These are phyloP conservation scores for Xylaria cubensis DNA, from an alignment of 495 filamentous ascomycete species.

Conservation along the genomic window DNA sequence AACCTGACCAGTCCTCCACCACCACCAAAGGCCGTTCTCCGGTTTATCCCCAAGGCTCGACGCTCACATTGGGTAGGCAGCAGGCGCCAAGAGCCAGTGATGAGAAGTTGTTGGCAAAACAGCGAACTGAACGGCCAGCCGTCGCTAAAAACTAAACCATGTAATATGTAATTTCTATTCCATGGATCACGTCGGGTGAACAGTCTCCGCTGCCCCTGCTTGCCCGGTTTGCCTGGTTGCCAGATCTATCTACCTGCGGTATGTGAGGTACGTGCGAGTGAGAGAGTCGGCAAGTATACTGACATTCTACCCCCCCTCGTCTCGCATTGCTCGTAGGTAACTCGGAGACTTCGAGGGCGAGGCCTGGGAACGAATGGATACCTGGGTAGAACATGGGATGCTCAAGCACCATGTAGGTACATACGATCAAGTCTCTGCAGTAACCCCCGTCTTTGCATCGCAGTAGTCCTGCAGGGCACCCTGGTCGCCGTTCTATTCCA, in stretches of 20 bases:
- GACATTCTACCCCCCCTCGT: not conserved
- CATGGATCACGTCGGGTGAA: conserved; percentile 1
- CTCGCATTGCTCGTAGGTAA: conserved; percentile 6
- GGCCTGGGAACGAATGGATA: not conserved
- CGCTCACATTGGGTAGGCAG: conserved; percentile 20
- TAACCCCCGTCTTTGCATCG: conserved; percentile 28
- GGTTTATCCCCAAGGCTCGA: conserved; percentile 21
- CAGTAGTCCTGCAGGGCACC: conserved; percentile 26
- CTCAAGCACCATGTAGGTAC: conserved; percentile 28
- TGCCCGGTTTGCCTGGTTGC: not conserved
- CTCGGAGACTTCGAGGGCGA: conserved; percentile 6
- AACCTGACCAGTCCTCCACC: conserved; percentile 20
- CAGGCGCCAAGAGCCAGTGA: conserved; percentile 25
- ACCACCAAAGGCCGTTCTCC: conserved; percentile 29
- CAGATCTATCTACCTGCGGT: conserved; percentile 1
- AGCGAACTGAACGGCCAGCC: not conserved
- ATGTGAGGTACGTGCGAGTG: conserved; percentile 9
- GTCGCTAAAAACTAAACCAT: not conserved
- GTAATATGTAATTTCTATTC: not conserved
- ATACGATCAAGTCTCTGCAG: conserved; percentile 26
- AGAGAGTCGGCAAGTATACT: not conserved
- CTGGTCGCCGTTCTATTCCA: conserved; percentile 25
- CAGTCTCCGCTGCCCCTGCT: conserved; percentile 3
- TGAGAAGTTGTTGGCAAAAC: conserved; percentile 9
- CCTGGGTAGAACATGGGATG: not conserved